Percentiles rank a stretch among this genome's conserved stretches.
Conservation (phyloP, 495 filamentous ascomycete genomes). For the Podospora pseudopauciseta region DNA sequence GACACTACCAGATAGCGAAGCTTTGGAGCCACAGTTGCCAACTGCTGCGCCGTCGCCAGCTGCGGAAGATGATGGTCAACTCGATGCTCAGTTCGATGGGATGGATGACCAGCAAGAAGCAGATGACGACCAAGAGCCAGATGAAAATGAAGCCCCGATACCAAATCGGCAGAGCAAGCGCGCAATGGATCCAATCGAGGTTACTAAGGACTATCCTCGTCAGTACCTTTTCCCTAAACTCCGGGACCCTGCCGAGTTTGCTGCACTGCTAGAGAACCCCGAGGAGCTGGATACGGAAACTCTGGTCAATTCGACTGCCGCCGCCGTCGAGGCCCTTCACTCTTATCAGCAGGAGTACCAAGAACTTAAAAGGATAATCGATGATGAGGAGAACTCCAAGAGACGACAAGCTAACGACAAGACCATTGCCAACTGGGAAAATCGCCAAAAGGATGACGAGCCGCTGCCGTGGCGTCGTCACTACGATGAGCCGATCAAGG, state of each 20-base stretch:
- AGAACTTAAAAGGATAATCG: constrained; percentile 54
- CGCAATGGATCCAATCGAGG: constrained; percentile 24
- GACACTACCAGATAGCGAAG: not conserved
- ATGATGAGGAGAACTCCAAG: constrained; percentile 46
- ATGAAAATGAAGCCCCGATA: constrained; percentile 1
- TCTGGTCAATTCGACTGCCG: constrained; percentile 52
- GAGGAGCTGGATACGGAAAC: constrained; percentile 42
- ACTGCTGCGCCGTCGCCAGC: constrained; percentile 30
- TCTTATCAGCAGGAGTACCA: constrained; percentile 64
- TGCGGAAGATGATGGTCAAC: constrained; percentile 16
- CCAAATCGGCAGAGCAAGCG: not conserved
- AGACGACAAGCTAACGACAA: constrained; percentile 41
- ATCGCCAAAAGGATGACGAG: constrained; percentile 31
- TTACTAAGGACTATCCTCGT: constrained; percentile 22
- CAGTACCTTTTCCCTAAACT: constrained; percentile 36
- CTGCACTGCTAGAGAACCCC: constrained; percentile 33
- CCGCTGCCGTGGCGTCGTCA: constrained; percentile 28
- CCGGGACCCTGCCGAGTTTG: constrained; percentile 34
- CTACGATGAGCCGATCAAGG: constrained; percentile 32
- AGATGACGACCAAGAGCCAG: constrained; percentile 20
- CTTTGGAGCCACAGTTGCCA: constrained; percentile 19
- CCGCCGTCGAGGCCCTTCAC: constrained; percentile 51
- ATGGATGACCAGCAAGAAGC: constrained; percentile 28
- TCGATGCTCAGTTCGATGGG: constrained; percentile 17
- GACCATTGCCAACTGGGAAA: constrained; percentile 35